Base-by-base conservation (phyloP, 352 stramenopile genomes). In the Pythium oligandrum region DNA sequence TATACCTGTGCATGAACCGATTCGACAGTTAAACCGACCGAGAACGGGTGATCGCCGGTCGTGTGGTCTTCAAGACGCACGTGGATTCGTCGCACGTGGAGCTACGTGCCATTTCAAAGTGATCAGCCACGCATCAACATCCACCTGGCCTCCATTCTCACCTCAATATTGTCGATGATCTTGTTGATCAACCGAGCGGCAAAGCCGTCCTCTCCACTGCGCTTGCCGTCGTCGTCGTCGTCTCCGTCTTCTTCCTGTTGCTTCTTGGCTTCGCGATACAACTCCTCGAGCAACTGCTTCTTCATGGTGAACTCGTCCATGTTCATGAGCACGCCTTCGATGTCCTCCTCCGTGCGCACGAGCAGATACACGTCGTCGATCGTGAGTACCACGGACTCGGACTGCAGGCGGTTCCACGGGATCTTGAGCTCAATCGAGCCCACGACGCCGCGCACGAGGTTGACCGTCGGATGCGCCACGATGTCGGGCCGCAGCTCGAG, bases 341-440 rank as follows among this genome's bases (percentile, higher is more conserved):
- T 74, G 40, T 95, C 85, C 35, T 88, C 83, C 58, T 92, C 79
- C 6, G 81, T 89, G 49, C 73, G 75, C 46, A 92, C 59, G 40
- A 95, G 52, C 40, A 94, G 54, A 52, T 95, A 93, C 40, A 95
- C 80, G 44, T 94, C 85, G 54, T 95, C 85, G 44, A 95, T 74
- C 7, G 80, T 95, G 57, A 88, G 73, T 38, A 94, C 75, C 34
- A 95, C 82, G 40, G 85, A 94, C 65, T 95, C 85, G 43, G 78
- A 92, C 44, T 93, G 78, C 48, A 95, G 69, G 4, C 83, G 81
- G 54, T 95, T 95, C 85, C 85, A 95, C 50, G 85, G 85, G 57
- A 95, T 95, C 64, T 93, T 93, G 60, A 95, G 82, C 65, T 93
- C 85, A 46, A 95, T 71, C n/a, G 78, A 90, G 51, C 83, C 83